Conservation (phyloP, 768 basidiomycete genomes). For the Botryobasidium botryosum region DNA sequence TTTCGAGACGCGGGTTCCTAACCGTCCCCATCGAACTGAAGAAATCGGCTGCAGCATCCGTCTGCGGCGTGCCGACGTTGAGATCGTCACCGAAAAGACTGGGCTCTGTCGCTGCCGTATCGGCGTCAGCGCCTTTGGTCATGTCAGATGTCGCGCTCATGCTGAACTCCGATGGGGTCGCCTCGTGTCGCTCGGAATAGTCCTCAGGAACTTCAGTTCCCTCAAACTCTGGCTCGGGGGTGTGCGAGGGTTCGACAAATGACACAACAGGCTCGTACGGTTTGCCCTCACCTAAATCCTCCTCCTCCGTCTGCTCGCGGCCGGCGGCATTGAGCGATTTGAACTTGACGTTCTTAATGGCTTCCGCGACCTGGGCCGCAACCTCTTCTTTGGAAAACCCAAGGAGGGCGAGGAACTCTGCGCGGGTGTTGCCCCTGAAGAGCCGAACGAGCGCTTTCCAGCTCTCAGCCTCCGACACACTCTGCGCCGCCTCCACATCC, state of each 20-base stretch:
- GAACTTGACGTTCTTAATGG: conserved; percentile 53
- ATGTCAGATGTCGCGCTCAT: conserved; percentile 39
- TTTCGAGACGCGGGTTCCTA: conserved; percentile 24
- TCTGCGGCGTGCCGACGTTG: conserved; percentile 42
- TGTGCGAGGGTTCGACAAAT: conserved; percentile 52
- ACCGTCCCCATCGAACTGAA: conserved; percentile 60
- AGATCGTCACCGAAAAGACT: conserved; percentile 75
- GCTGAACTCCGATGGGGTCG: conserved; percentile 62
- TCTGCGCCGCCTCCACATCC: conserved; percentile 15
- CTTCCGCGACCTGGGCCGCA: conserved; percentile 58
- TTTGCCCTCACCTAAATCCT: conserved; percentile 26
- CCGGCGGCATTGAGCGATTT: conserved; percentile 4
- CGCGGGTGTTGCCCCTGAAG: conserved; percentile 76
- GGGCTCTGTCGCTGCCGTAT: conserved; percentile 52
- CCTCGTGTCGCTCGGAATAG: conserved; percentile 34
- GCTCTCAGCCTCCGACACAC: conserved; percentile 29
- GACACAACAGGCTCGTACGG: conserved; percentile 66
- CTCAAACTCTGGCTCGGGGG: conserved; percentile 17
- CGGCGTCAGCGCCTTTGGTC: conserved; percentile 43
- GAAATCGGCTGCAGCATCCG: conserved; percentile 64
- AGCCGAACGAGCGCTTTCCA: conserved; percentile 85
- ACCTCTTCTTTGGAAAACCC: conserved; percentile 88
- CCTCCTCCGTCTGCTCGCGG: conserved; percentile 15
- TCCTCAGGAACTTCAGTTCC: conserved; percentile 19
- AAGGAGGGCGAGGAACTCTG: conserved; percentile 76